A percentile compares a stretch with the other conserved stretches of the same genome.
phyloP scores from a whole-genome alignment of 2,329 filamentous ascomycete species.

The Leptodontidium sp. region DNA sequence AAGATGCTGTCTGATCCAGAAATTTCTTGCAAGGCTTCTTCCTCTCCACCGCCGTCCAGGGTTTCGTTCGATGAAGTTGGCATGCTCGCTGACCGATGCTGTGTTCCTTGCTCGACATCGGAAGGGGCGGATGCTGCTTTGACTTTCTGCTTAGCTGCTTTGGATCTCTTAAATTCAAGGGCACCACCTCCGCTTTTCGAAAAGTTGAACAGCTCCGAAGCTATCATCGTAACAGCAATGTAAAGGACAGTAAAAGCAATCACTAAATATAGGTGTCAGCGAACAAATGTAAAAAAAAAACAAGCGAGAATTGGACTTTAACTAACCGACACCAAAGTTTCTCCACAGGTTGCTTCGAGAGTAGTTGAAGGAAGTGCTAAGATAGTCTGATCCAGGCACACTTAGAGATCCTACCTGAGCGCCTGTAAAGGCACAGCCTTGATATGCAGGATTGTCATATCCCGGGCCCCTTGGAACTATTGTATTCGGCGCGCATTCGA shows the following conservation, averaged over 20 bases:
- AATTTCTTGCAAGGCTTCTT: slow-evolving; percentile 55
- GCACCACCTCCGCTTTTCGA: slow-evolving; percentile 70
- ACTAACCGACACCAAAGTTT: slow-evolving; percentile 63
- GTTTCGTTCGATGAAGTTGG: slow-evolving; percentile 46
- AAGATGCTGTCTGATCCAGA: slow-evolving; percentile 70
- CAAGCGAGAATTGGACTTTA: background rate
- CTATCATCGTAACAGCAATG: slow-evolving; percentile 73
- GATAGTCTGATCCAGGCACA: slow-evolving; percentile 63
- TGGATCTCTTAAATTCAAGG: slow-evolving; percentile 75
- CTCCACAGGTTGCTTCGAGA: slow-evolving; percentile 67
- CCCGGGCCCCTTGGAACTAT: slow-evolving; percentile 67
- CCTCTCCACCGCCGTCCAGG: slow-evolving; percentile 38
- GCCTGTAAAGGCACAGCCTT: slow-evolving; percentile 70
- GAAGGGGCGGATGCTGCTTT: slow-evolving; percentile 52
- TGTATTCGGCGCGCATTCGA: slow-evolving; percentile 64
- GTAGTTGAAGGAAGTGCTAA: slow-evolving; percentile 63
- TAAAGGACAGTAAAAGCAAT: slow-evolving; percentile 81
- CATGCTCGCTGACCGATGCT: slow-evolving; percentile 37
- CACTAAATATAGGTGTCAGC: slow-evolving; percentile 48
- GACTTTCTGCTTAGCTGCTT: slow-evolving; percentile 62
- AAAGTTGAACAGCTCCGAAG: slow-evolving; percentile 74
- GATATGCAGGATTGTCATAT: slow-evolving; percentile 58
- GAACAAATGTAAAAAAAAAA: background rate
- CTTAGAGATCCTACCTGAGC: slow-evolving; percentile 57
- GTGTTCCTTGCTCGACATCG: slow-evolving; percentile 62